Evolutionary conservation across 2,329 filamentous ascomycete genomes (phyloP).

Genomic region (Aureobasidium sp.): DNA sequence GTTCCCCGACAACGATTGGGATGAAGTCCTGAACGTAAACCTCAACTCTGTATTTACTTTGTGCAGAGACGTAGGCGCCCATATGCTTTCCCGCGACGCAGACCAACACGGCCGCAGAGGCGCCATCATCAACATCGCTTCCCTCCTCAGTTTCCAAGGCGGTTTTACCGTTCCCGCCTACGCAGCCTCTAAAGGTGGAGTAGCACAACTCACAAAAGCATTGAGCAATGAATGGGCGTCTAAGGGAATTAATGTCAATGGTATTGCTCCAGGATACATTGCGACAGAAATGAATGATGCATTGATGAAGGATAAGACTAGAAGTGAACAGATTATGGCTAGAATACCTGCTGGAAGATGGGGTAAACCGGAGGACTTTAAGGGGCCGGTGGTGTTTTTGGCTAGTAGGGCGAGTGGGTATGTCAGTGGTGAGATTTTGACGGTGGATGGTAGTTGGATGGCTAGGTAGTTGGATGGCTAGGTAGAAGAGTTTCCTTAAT

Average conservation of each 20-base stretch:
- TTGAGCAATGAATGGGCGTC: conserved; percentile 78
- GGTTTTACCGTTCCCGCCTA: conserved; percentile 85
- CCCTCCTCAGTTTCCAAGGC: conserved; percentile 74
- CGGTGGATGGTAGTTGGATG: conserved; percentile 74
- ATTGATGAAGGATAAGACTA: conserved; percentile 60
- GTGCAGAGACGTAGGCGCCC: conserved; percentile 65
- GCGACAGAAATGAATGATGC: conserved; percentile 92
- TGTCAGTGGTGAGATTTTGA: conserved; percentile 71
- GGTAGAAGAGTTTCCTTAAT: no score
- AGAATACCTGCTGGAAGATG: conserved; percentile 78
- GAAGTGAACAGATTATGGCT: conserved; percentile 65
- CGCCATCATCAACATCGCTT: conserved; percentile 76
- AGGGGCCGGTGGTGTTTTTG: conserved; percentile 70
- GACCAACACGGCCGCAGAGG: conserved; percentile 50
- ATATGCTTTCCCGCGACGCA: conserved; percentile 57
- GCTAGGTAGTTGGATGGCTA: no score
- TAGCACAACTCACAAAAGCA: conserved; percentile 77
- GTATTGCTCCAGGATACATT: conserved; percentile 83
- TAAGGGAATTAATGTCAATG: conserved; percentile 77
- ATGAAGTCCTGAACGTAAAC: conserved; percentile 79
- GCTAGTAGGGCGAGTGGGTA: conserved; percentile 70
- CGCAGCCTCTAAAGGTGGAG: conserved; percentile 75
- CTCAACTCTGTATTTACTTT: conserved; percentile 73
- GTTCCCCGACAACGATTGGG: conserved; percentile 72
- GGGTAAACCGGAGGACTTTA: conserved; percentile 80